Evolutionary conservation across 805 yeast genomes (phyloP), one percentile per base, ranked within the genome.

Genomic region (Spathaspora girioi): DNA sequence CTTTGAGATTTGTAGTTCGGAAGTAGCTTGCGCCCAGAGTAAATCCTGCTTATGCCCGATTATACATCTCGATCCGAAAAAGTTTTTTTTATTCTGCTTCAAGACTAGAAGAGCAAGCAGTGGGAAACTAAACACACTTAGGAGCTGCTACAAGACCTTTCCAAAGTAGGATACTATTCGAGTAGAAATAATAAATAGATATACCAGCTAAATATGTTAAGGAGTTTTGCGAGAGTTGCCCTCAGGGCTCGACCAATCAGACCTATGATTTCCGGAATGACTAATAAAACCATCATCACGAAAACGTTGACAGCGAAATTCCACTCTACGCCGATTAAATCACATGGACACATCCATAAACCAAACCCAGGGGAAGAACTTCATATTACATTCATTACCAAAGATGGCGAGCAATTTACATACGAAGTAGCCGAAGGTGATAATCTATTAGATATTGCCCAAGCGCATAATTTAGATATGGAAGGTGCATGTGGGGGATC

Each of bases 401-500:
- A 92, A 63, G 97, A 93, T 55, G 98, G 98, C 4, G 76, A 79
- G 43, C 97, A 91, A 65, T 75, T 82, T 57, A 82, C 87, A 1
- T 81, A 80, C 59, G 97, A 91, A 63, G 98, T 87, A 1, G 86
- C 93, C 2, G 97, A 87, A 59, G 98, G 98, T 12, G 99, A 94
- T 64, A 83, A 91, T 38, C 64, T 94, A 26, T 73, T 94, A 65
- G 99, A 94, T 66, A 90, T 94, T 51, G 99, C 98, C 5, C 98
- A 94, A 71, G 96, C 94, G 2, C 71, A 92, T 64, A 87, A 92
- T 61, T 69, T 94, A 52, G 99, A 94, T 58, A 92, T 94, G 94
- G 99, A 94, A 67, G 97, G 85, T 44, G 99, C 99, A 0, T 94
- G 99, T 70, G 99, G 99, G 19, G 99, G 98, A 3, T 90, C 97